phyloP scores from a whole-genome alignment of 805 yeast species.

The Metschnikowia dekortorum region DNA sequence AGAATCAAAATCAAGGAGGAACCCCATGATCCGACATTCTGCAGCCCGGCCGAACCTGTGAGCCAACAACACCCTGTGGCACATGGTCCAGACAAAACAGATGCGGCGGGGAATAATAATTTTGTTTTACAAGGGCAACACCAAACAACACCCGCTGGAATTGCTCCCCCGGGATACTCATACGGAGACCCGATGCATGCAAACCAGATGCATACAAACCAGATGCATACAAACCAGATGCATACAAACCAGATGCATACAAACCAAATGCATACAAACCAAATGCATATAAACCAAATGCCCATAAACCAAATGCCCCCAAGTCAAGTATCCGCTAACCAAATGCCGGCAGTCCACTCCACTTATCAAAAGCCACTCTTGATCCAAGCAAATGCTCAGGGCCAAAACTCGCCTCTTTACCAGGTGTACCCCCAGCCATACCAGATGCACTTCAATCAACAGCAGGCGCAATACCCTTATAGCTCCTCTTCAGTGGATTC shows the following conservation, averaged over 20 bases:
- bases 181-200: background rate
- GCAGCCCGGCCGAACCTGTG: background rate
- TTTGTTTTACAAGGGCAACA: background rate
- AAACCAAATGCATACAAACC: background rate
- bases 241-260: background rate
- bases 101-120: background rate
- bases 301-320: background rate
- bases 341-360: background rate
- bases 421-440: conserved; percentile 2
- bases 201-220: background rate
- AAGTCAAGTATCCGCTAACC: background rate
- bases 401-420: conserved; percentile 1
- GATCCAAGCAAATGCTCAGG: background rate
- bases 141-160: background rate
- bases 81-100: background rate
- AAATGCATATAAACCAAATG: background rate
- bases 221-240: background rate
- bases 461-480: background rate
- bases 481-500: background rate
- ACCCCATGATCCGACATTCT: background rate
- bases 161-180: background rate
- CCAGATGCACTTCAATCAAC: background rate
- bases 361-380: background rate
- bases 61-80: background rate
- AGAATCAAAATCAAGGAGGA: background rate